These are phyloP conservation scores for Centella asiatica DNA, from an alignment of 129 eudicot species.

Conservation along the genomic window DNA sequence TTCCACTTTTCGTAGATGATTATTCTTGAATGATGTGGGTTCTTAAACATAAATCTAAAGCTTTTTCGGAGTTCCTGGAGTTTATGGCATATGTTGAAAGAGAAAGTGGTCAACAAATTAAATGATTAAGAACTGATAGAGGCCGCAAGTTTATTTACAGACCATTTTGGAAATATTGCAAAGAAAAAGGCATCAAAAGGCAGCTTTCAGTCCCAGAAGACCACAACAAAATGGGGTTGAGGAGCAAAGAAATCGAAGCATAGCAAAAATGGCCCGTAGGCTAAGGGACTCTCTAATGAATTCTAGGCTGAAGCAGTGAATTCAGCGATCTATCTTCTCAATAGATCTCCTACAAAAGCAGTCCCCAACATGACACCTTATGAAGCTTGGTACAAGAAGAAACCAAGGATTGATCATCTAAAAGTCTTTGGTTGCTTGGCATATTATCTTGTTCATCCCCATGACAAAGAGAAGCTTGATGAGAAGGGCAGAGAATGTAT, in stretches of 20 bases:
- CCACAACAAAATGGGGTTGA: background rate
- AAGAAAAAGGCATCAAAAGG: background rate
- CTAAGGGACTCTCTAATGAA: background rate
- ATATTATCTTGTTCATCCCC: background rate
- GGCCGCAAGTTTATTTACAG: background rate
- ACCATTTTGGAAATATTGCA: background rate
- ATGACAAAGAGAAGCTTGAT: background rate
- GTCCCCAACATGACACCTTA: background rate
- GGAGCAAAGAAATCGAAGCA: background rate
- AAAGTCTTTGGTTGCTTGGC: slow-evolving; percentile 5
- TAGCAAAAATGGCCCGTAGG: background rate
- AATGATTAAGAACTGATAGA: background rate
- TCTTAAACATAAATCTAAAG: background rate
- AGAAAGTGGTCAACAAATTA: background rate
- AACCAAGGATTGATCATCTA: background rate
- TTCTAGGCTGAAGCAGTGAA: background rate
- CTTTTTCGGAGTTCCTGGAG: background rate
- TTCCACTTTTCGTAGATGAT: slow-evolving; percentile 11
- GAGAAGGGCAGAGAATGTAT: background rate
- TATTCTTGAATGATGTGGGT: slow-evolving; percentile 7
- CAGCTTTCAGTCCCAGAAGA: background rate
- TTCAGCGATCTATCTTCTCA: background rate
- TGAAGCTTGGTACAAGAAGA: slow-evolving; percentile 5
- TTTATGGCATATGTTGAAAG: background rate
- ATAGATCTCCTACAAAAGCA: slow-evolving; percentile 1